Evolutionary conservation across 1,284 basidiomycete species (phyloP).

Genomic region (Pyrrhoderma lamaoense): DNA sequence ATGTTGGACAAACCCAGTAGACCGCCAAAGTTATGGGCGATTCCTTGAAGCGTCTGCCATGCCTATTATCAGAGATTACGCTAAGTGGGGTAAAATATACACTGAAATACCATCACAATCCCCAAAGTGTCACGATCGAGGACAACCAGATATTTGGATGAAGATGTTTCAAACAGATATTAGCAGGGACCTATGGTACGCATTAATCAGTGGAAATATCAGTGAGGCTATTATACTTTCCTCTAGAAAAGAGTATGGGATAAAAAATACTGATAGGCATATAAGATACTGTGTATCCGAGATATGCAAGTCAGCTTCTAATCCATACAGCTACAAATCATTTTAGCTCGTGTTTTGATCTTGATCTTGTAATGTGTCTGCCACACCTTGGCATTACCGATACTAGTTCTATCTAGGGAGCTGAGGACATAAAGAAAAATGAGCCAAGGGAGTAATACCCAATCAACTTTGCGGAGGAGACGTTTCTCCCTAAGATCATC

Average conservation of each 20-base stretch:
- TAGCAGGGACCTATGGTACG: slow-evolving; percentile 66
- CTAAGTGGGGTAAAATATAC: too few relatives aligned
- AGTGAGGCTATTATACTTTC: too few relatives aligned
- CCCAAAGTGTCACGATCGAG: too few relatives aligned
- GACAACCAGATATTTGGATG: too few relatives aligned
- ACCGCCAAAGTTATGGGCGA: slow-evolving; percentile 55
- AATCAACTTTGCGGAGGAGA: slow-evolving; percentile 58
- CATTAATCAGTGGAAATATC: too few relatives aligned
- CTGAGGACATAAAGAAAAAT: slow-evolving; percentile 67
- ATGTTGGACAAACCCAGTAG: slow-evolving; percentile 51
- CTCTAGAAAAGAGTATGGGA: slow-evolving; percentile 60
- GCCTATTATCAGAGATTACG: too few relatives aligned
- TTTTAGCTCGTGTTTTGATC: too few relatives aligned
- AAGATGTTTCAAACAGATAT: slow-evolving; percentile 65
- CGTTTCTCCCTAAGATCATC: slow-evolving; percentile 44
- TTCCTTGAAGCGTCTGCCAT: slow-evolving; percentile 63
- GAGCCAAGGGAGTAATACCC: slow-evolving; percentile 58
- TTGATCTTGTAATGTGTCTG: not conserved
- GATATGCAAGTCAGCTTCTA: slow-evolving; percentile 48
- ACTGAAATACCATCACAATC: too few relatives aligned
- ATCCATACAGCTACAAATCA: slow-evolving; percentile 40
- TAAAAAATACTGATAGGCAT: slow-evolving; percentile 56
- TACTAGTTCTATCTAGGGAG: slow-evolving; percentile 71
- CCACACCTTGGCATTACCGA: slow-evolving; percentile 69
- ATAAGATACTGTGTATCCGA: slow-evolving; percentile 58